These are phyloP conservation scores for Nigrospora oryzae DNA, from an alignment of 2,329 filamentous ascomycete species.

Conservation along the genomic window DNA sequence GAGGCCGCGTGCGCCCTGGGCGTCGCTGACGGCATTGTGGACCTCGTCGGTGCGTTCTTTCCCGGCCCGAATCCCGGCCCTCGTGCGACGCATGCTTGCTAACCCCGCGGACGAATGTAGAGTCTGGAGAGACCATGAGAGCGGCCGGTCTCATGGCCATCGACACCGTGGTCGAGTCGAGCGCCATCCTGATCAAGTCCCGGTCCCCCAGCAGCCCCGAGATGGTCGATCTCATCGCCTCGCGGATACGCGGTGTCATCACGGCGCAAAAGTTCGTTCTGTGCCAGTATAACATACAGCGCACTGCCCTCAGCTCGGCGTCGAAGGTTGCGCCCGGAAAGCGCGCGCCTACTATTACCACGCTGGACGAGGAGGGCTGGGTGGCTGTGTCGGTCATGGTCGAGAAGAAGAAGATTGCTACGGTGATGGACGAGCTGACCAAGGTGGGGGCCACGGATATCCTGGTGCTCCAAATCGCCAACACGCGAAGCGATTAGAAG, in stretches of 20 bases:
- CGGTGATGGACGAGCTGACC: conserved; percentile 77
- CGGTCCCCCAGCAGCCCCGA: conserved; percentile 71
- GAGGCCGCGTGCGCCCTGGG: conserved; percentile 94
- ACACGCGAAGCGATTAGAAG: conserved; percentile 29
- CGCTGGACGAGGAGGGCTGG: conserved; percentile 82
- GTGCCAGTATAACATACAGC: conserved; percentile 91
- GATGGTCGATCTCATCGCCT: conserved; percentile 75
- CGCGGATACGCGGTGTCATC: conserved; percentile 87
- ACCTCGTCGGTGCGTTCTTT: conserved; percentile 75
- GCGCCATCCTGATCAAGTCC: conserved; percentile 87
- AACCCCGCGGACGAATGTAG: conserved; percentile 31
- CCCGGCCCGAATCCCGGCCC: background rate
- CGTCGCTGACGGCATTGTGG: conserved; percentile 93
- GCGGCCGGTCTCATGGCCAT: conserved; percentile 91
- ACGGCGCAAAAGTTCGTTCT: conserved; percentile 89
- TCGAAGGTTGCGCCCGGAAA: conserved; percentile 83
- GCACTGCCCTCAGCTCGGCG: conserved; percentile 57
- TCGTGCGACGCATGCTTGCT: background rate
- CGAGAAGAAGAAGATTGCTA: conserved; percentile 74
- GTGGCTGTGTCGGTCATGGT: conserved; percentile 95
- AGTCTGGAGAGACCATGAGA: conserved; percentile 97
- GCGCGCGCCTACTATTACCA: conserved; percentile 85
- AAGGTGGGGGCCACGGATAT: conserved; percentile 77
- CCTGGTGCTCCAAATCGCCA: conserved; percentile 77
- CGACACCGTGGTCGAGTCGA: conserved; percentile 82